These are phyloP conservation scores for Marasmius oreades DNA, from an alignment of 1,284 basidiomycete genomes.

Conservation along the genomic window DNA sequence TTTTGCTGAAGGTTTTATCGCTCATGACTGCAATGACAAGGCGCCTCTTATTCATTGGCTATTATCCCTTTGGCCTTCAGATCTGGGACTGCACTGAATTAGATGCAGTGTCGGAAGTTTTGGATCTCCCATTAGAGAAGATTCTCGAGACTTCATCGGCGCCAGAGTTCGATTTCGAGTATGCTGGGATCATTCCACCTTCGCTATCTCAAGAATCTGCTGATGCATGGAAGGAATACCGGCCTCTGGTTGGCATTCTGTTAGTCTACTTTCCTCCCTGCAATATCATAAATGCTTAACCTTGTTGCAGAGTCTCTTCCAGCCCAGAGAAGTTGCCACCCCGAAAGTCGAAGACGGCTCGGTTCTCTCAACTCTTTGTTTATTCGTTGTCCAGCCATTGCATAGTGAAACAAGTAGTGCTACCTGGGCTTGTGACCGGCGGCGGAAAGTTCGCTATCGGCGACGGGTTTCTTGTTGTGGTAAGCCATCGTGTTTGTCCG, in stretches of 20 bases:
- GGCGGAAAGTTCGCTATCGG: slow-evolving; percentile 42
- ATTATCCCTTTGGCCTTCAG: slow-evolving; percentile 51
- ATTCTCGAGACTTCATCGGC: slow-evolving; percentile 10
- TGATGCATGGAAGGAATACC: slow-evolving; percentile 30
- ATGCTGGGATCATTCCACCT: slow-evolving; percentile 43
- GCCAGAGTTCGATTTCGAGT: slow-evolving; percentile 37
- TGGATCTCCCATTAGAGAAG: slow-evolving; percentile 37
- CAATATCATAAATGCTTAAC: not conserved
- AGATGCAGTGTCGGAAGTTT: slow-evolving; percentile 49
- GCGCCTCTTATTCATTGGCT: slow-evolving; percentile 58
- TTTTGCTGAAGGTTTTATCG: slow-evolving; percentile 19
- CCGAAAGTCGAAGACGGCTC: slow-evolving; percentile 9
- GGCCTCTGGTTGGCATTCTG: slow-evolving; percentile 58
- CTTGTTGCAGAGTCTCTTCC: slow-evolving; percentile 6
- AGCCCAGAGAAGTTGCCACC: slow-evolving; percentile 1
- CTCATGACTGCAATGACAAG: slow-evolving; percentile 26
- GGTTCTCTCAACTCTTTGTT: slow-evolving; percentile 39
- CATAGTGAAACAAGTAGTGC: slow-evolving; percentile 45
- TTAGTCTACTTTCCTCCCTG: slow-evolving; percentile 30
- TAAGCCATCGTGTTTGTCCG: slow-evolving; percentile 31
- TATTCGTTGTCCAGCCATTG: slow-evolving; percentile 61
- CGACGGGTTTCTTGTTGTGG: slow-evolving; percentile 52
- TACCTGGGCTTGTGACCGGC: slow-evolving; percentile 36
- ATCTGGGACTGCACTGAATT: slow-evolving; percentile 68
- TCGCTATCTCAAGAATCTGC: slow-evolving; percentile 20